phyloP scores from a whole-genome alignment of 768 basidiomycete species.

The Podaxis sp. region DNA sequence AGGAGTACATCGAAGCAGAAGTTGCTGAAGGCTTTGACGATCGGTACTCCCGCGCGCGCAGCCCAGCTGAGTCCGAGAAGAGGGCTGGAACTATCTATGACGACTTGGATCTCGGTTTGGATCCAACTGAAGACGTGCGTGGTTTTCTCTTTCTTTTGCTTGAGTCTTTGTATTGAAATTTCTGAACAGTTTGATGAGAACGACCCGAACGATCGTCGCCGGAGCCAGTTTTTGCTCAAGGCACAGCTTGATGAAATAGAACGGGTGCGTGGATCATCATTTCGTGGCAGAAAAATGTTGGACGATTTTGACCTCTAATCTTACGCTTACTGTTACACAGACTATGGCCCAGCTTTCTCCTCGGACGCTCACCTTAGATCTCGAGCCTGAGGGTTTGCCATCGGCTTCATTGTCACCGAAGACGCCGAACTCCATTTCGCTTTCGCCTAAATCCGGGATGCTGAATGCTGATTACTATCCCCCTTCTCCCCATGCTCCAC shows the following conservation, averaged over 20 bases:
- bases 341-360: constrained; percentile 69
- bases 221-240: constrained; percentile 73
- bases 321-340: constrained; percentile 29
- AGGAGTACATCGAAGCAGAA: constrained; percentile 16
- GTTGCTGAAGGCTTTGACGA: constrained; percentile 35
- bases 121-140: constrained; percentile 43
- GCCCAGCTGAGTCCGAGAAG: constrained; percentile 41
- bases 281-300: not conserved
- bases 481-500: constrained; percentile 1
- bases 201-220: constrained; percentile 72
- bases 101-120: constrained; percentile 49
- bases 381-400: constrained; percentile 33
- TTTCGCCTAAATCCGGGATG: constrained; percentile 21
- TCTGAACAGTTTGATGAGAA: constrained; percentile 57
- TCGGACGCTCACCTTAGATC: constrained; percentile 40
- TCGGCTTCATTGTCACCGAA: constrained; percentile 32
- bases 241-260: constrained; percentile 81
- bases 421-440: constrained; percentile 25
- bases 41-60: constrained; percentile 30
- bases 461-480: constrained; percentile 3
- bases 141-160: constrained; percentile 7
- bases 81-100: constrained; percentile 50
- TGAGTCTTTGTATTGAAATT: constrained; percentile 17
- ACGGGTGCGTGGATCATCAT: constrained; percentile 35
- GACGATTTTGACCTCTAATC: constrained; percentile 2